Base-by-base conservation (phyloP, 2,329 filamentous ascomycete species). In the Scleromitrula shiraiana region DNA sequence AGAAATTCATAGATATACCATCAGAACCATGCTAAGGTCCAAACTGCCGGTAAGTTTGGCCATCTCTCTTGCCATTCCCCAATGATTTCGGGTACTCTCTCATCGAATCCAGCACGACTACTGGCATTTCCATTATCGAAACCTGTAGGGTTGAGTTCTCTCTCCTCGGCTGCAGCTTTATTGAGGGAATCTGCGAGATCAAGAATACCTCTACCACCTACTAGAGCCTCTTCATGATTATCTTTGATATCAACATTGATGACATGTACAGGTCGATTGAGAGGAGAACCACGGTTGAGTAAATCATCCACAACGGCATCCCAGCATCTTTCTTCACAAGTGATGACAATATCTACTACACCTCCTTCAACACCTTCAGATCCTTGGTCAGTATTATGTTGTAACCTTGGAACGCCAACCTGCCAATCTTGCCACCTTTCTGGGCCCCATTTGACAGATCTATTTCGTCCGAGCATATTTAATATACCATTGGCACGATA, bases 241-340 rank as follows among this genome's bases (percentile, higher is more conserved):
- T 98, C 93, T 66, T 86, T 91, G 62, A 98, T 98, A 65, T 98
- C 93, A 46, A 98, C 85, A 60, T 98, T 98, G 73, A 98, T 95
- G 49, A 98, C 88, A 64, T 98, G 93, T 0, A 98, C 93, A 0
- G 93, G 90, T 2, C 88, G 75, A 66, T 98, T 98, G 49, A 98
- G 73, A 3, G 87, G 85, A 0, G 85, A 81, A 7, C 91, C 93
- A 53, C 94, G 80, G 59, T 82, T 86, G 53, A 95, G 79, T 44
- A 98, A 73, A 65, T 98, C 91, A 60, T 98, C 93, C 9, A 98
- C 78, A 27, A 98, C 93, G 4, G 93, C 90, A 67, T 98, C 93
- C 88, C 94, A 98, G 65, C 93, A 98, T 52, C 93, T 77, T 69
- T 98, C 93, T 67, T 98, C 93, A 63, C 93, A 98, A 0, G 93